Percentiles rank a stretch among this genome's conserved stretches.
Conservation (phyloP, 495 filamentous ascomycete species). For the Clavariopsis aquatica region DNA sequence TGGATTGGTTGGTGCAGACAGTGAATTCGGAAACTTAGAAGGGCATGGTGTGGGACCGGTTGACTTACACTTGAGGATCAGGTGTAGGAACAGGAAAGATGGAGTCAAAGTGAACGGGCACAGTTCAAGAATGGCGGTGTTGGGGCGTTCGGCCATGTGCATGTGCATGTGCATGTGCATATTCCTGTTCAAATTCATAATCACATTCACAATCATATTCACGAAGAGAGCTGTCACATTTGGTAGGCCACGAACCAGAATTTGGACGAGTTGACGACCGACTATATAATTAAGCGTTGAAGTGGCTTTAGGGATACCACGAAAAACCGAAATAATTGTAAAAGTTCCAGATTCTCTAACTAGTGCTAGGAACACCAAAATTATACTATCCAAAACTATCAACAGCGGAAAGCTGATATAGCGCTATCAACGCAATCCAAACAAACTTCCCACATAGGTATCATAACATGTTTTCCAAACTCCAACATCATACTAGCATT, state of each 20-base stretch:
- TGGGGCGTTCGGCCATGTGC: conserved; percentile 1
- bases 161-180: not conserved
- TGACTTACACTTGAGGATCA: not conserved
- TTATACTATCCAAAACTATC: not conserved
- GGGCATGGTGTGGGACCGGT: not conserved
- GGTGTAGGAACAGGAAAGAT: not conserved
- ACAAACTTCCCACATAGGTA: not conserved
- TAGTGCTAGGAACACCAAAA: not conserved
- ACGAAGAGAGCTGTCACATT: not conserved
- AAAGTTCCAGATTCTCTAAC: not conserved
- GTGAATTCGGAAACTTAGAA: conserved; percentile 23
- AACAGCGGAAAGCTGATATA: not conserved
- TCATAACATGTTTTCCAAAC: not conserved
- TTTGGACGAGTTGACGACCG: too few species aligned
- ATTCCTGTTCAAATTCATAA: not conserved
- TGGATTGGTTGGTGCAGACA: conserved; percentile 88
- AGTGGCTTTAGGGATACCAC: too few species aligned
- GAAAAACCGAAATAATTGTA: too few species aligned
- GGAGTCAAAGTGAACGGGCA: not conserved
- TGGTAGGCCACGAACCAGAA: not conserved
- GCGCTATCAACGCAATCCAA: not conserved
- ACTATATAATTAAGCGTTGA: too few species aligned
- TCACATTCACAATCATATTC: not conserved
- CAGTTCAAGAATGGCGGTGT: conserved; percentile 3
- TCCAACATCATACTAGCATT: not conserved